Percentiles rank a stretch among this genome's conserved stretches.
Conservation (phyloP, 768 basidiomycete species). For the Tubosaeta sp. region DNA sequence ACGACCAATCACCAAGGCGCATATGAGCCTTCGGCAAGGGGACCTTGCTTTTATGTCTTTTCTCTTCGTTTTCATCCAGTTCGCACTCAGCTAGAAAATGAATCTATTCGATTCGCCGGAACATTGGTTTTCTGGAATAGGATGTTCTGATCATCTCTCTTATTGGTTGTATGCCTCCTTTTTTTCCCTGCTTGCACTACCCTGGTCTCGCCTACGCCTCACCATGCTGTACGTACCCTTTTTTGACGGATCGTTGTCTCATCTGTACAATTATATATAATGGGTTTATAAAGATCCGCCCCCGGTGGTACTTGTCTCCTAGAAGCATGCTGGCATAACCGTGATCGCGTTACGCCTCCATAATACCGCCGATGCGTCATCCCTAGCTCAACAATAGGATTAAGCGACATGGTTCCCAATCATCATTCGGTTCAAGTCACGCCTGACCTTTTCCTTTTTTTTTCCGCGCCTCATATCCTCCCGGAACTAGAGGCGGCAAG, state of each 20-base stretch:
- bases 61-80: not conserved
- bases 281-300: not conserved
- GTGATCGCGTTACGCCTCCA: not conserved
- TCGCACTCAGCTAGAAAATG: not conserved
- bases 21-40: constrained; percentile 7
- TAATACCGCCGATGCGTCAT: not conserved
- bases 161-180: not conserved
- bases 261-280: not conserved
- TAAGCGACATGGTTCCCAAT: not conserved
- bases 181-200: not conserved
- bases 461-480: not conserved
- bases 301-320: not conserved
- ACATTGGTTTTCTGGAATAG: constrained; percentile 3
- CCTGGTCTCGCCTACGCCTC: not conserved
- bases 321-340: not conserved
- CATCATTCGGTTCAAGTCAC: not conserved
- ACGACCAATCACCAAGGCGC: constrained; percentile 32
- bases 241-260: not conserved
- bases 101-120: not conserved
- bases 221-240: not conserved
- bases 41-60: not conserved
- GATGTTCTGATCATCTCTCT: not conserved
- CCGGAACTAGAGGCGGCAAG: too few relatives aligned
- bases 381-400: not conserved
- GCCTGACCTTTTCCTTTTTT: not conserved